These are phyloP conservation scores for Rhodotorula mucilaginosa DNA, from an alignment of 1,284 basidiomycete species.

Conservation along the genomic window DNA sequence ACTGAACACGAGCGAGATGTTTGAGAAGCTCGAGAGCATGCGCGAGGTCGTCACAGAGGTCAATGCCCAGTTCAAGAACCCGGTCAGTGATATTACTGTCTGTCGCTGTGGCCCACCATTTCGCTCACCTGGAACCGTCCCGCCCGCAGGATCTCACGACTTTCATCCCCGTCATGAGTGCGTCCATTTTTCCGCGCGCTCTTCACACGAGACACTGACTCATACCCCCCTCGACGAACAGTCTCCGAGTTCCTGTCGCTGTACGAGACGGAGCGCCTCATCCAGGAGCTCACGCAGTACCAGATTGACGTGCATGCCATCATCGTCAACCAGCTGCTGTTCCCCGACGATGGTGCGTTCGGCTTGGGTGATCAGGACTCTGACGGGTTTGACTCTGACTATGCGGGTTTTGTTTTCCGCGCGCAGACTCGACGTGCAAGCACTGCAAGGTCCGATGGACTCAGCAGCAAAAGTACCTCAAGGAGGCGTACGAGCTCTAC, in stretches of 20 bases:
- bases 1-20: constrained; percentile 73
- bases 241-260: constrained; percentile 66
- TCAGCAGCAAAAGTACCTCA: constrained; percentile 97
- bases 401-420: no score
- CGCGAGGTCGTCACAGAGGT: constrained; percentile 95
- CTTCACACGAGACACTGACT: background rate
- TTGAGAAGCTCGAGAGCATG: constrained; percentile 97
- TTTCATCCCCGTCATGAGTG: constrained; percentile 43
- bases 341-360: constrained; percentile 83
- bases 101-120: background rate
- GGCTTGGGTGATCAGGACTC: background rate
- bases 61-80: constrained; percentile 98
- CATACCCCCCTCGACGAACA: background rate
- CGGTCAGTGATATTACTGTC: constrained; percentile 59
- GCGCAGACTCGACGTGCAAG: constrained; percentile 76
- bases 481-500: constrained; percentile 90
- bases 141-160: constrained; percentile 82
- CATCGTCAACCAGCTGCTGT: constrained; percentile 94
- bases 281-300: constrained; percentile 93
- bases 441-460: constrained; percentile 90
- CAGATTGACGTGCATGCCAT: constrained; percentile 99
- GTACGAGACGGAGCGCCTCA: constrained; percentile 96
- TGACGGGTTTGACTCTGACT: background rate
- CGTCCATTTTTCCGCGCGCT: background rate
- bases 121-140: background rate